Base-by-base conservation (phyloP, 345 rosid species). In the Eucalyptus cladocalyx region DNA sequence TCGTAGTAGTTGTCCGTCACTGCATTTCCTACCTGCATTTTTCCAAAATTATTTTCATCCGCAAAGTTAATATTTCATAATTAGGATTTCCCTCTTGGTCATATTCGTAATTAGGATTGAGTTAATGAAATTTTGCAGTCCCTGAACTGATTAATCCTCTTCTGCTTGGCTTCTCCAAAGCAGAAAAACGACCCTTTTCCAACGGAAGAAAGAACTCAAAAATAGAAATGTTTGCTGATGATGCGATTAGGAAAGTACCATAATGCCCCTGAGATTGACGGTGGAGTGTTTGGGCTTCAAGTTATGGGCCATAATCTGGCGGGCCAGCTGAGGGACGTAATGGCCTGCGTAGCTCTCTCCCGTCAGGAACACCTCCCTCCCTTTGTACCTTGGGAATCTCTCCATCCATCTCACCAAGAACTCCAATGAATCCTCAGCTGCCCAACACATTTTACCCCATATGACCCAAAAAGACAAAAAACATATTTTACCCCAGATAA, bases 331-430 rank as follows among this genome's bases (percentile, higher is more conserved):
- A 88, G 99, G 99, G 17, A 98, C 99, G 90, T 98, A 98, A 91
- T 98, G 99, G n/a, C 99, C 99, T 6, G 99, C 99, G 89, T 97
- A 98, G 92, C 99, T 98, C 91, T 98, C 99, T n/a, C 99, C 99
- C 2, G 97, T 92, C 21, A 98, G 87, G 90, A 93, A 97, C 26
- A 98, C 87, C 87, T 98, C 96, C 18, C 98, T 95, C 86, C 90
- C 62, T 92, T 93, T 95, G 94, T 97, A 98, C 42, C 97, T 93
- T 3, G 99, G 99, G 87, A 97, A 97, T 10, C 99, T 93, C 5
- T 93, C 92, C 89, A 97, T 88, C 99, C 99, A 98, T 87, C 92
- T 89, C 8, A 96, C 90, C 81, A 97, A 87, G 93, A 98, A 98
- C 87, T 95, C 90, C 89, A 98, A 89, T 8, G 99, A 98, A 89